Evolutionary conservation across 1,139 yeast genomes (phyloP).

Genomic region (Debaryomyces sp.): DNA sequence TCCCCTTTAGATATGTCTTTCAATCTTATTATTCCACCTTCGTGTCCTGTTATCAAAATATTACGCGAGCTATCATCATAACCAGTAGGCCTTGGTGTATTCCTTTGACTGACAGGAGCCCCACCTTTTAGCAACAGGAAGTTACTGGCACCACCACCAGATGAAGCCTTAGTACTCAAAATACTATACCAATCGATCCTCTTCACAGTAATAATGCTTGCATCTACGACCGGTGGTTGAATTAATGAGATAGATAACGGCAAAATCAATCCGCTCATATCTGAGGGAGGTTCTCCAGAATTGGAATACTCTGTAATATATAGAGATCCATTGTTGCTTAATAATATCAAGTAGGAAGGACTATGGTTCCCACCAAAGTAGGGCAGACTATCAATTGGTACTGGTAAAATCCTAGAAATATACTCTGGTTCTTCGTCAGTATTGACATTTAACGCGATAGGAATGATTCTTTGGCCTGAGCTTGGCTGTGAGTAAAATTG

Average conservation of each 20-base stretch:
- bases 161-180: conserved; percentile 44
- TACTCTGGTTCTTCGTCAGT: conserved; percentile 22
- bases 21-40: conserved; percentile 74
- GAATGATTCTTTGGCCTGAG: conserved; percentile 38
- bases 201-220: conserved; percentile 58
- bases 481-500: conserved; percentile 71
- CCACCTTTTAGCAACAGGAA: conserved; percentile 72
- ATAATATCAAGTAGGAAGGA: conserved; percentile 60
- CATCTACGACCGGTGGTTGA: conserved; percentile 68
- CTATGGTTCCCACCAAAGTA: conserved; percentile 73
- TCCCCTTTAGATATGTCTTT: conserved; percentile 86
- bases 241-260: conserved; percentile 83
- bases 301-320: conserved; percentile 28
- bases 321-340: conserved; percentile 58
- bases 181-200: conserved; percentile 78
- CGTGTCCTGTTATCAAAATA: conserved; percentile 79
- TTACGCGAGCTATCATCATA: conserved; percentile 57
- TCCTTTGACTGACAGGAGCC: conserved; percentile 52
- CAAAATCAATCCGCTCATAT: conserved; percentile 52
- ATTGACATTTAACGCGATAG: conserved; percentile 26
- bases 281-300: conserved; percentile 11
- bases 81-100: conserved; percentile 49
- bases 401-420: conserved; percentile 32
- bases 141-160: conserved; percentile 42
- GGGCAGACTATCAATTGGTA: conserved; percentile 47